Conservation (phyloP, 768 basidiomycete genomes). For the Porphyrellus cyaneotinctus region DNA sequence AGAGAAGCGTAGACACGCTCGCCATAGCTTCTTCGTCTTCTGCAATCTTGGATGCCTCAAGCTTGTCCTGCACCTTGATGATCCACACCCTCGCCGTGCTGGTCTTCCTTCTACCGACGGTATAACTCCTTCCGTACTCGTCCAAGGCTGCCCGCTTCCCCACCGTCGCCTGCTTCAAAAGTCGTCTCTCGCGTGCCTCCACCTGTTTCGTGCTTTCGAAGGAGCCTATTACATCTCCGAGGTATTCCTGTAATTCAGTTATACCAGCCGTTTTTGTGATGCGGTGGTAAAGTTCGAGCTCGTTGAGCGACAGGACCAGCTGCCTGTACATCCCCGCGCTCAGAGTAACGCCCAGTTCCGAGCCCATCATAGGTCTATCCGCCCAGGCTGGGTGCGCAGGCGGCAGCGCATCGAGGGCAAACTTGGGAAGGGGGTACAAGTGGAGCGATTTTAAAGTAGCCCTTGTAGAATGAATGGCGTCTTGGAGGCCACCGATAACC, state of each 20-base stretch:
- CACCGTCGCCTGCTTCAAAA: slow-evolving; percentile 30
- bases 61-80: slow-evolving; percentile 55
- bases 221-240: slow-evolving; percentile 52
- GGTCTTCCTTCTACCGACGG: slow-evolving; percentile 83
- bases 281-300: slow-evolving; percentile 58
- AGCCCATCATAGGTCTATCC: slow-evolving; percentile 52
- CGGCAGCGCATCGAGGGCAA: slow-evolving; percentile 56
- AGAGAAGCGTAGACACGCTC: slow-evolving; percentile 16
- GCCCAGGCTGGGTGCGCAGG: slow-evolving; percentile 67
- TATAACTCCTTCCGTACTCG: slow-evolving; percentile 78
- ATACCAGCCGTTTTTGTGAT: slow-evolving; percentile 21
- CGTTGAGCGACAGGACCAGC: slow-evolving; percentile 55
- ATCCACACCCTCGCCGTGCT: slow-evolving; percentile 92
- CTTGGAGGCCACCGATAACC: slow-evolving; percentile 61
- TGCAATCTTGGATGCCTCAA: slow-evolving; percentile 15
- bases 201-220: slow-evolving; percentile 64
- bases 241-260: slow-evolving; percentile 54
- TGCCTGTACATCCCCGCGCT: slow-evolving; percentile 68
- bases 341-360: slow-evolving; percentile 55
- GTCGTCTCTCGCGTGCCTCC: slow-evolving; percentile 37
- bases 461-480: slow-evolving; percentile 55
- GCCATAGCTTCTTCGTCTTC: slow-evolving; percentile 3
- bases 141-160: slow-evolving; percentile 64
- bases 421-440: slow-evolving; percentile 76
- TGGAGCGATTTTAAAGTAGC: slow-evolving; percentile 56